Percentiles rank a stretch among this genome's conserved stretches.
Evolutionary conservation across 306 rosid species (phyloP).

Genomic region (Cyamopsis tetragonoloba): DNA sequence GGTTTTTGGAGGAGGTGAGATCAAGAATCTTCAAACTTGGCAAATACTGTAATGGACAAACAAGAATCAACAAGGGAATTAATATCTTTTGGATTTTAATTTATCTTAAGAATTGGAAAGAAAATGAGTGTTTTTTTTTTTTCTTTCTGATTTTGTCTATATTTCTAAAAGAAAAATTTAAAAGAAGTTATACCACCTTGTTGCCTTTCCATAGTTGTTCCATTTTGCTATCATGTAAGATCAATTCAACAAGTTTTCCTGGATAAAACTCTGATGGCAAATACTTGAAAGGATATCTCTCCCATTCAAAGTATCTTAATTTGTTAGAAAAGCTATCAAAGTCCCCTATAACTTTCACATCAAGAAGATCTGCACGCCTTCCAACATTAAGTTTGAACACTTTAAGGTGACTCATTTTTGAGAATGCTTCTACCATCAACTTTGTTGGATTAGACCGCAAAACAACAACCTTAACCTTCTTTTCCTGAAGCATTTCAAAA

Average conservation of each 20-base stretch:
- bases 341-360: slow-evolving; percentile 7
- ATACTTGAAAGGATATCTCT: neutral
- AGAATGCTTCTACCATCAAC: neutral
- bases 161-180: neutral
- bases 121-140: too few species aligned
- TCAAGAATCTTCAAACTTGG: neutral
- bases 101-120: too few species aligned
- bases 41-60: neutral
- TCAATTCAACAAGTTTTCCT: neutral
- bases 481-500: neutral
- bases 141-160: too few species aligned
- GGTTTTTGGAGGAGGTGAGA: neutral
- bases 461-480: neutral
- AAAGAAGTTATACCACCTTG: neutral
- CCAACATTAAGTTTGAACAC: neutral
- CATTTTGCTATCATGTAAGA: neutral
- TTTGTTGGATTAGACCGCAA: neutral
- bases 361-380: neutral
- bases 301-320: slow-evolving; percentile 20
- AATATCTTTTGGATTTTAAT: neutral
- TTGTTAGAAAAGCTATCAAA: neutral
- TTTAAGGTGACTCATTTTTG: slow-evolving; percentile 21
- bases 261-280: slow-evolving; percentile 17
- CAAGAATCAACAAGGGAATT: neutral
- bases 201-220: slow-evolving; percentile 14